A percentile compares a stretch with the other conserved stretches of the same genome.
phyloP scores from a whole-genome alignment of 768 basidiomycete genomes.

The Xerocomellus intermedius region DNA sequence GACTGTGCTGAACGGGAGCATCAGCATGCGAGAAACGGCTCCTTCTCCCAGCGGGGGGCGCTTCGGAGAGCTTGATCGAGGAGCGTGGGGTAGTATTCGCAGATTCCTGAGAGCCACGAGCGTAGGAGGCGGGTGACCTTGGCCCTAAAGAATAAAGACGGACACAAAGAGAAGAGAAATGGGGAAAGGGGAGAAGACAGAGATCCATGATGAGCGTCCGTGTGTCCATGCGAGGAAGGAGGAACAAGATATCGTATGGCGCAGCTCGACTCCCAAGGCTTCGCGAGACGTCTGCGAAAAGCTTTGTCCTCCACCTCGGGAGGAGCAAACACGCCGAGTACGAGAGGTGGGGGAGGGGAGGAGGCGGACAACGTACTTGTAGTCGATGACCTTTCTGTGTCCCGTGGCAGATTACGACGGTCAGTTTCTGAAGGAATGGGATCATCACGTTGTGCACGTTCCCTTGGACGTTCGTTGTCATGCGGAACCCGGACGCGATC shows the following conservation, averaged over 20 bases:
- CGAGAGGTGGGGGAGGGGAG: slow-evolving; percentile 36
- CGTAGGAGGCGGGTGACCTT: slow-evolving; percentile 35
- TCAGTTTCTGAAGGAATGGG: slow-evolving; percentile 15
- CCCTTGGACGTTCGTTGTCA: slow-evolving; percentile 20
- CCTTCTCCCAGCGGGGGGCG: slow-evolving; percentile 6
- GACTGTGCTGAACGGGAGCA: slow-evolving; percentile 8
- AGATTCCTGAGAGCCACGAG: slow-evolving; percentile 31
- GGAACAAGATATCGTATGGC: slow-evolving; percentile 30
- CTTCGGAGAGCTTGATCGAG: slow-evolving; percentile 15
- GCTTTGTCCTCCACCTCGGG: slow-evolving; percentile 37
- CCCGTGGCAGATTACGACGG: slow-evolving; percentile 27
- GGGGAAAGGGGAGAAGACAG: slow-evolving; percentile 31
- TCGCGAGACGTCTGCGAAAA: slow-evolving; percentile 39
- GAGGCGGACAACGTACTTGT: slow-evolving; percentile 49
- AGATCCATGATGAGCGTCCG: slow-evolving; percentile 43
- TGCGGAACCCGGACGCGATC: slow-evolving; percentile 27
- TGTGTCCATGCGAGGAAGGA: slow-evolving; percentile 40
- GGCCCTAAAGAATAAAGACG: slow-evolving; percentile 42
- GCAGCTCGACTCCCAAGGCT: slow-evolving; percentile 46
- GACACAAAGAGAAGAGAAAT: slow-evolving; percentile 29
- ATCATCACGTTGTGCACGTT: slow-evolving; percentile 29
- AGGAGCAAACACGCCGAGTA: slow-evolving; percentile 38
- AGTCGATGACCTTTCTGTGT: slow-evolving; percentile 37
- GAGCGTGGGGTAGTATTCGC: slow-evolving; percentile 6
- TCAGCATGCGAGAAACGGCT: slow-evolving; percentile 27